These are phyloP conservation scores for Triticum dicoccoides DNA, from an alignment of 176 grass and related monocot species.

Conservation along the genomic window DNA sequence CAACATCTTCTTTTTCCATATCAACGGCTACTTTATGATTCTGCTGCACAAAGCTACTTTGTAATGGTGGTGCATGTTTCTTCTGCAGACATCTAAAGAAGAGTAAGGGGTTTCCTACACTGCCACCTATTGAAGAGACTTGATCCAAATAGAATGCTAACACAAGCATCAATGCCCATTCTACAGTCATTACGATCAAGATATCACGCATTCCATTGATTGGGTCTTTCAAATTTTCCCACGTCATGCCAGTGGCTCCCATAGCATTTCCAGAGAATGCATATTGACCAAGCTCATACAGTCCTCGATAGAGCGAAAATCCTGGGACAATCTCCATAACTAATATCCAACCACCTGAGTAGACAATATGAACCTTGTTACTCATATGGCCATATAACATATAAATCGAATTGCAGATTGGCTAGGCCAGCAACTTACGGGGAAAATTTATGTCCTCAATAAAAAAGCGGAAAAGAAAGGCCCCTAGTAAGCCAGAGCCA, in stretches of 20 bases:
- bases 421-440: slow-evolving; percentile 46
- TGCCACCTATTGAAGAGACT: slow-evolving; percentile 13
- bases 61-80: slow-evolving; percentile 22
- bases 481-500: slow-evolving; percentile 72
- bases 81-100: slow-evolving; percentile 39
- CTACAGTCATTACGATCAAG: slow-evolving; percentile 58
- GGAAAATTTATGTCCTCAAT: slow-evolving; percentile 52
- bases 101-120: slow-evolving; percentile 26
- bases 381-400: not conserved
- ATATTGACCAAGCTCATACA: slow-evolving; percentile 72
- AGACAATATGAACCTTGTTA: slow-evolving; percentile 20
- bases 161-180: slow-evolving; percentile 55
- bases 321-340: slow-evolving; percentile 66
- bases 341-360: slow-evolving; percentile 45
- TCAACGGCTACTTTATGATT: slow-evolving; percentile 37
- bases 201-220: slow-evolving; percentile 59
- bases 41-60: slow-evolving; percentile 16
- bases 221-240: slow-evolving; percentile 49
- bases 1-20: slow-evolving; percentile 55
- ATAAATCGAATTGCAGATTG: slow-evolving; percentile 13
- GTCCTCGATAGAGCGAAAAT: slow-evolving; percentile 69
- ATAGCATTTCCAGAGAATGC: slow-evolving; percentile 42
- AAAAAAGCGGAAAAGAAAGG: slow-evolving; percentile 63
- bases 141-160: slow-evolving; percentile 57
- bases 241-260: slow-evolving; percentile 45